Base-by-base conservation (phyloP, 1,284 basidiomycete genomes). In the Neonothopanus nambi region DNA sequence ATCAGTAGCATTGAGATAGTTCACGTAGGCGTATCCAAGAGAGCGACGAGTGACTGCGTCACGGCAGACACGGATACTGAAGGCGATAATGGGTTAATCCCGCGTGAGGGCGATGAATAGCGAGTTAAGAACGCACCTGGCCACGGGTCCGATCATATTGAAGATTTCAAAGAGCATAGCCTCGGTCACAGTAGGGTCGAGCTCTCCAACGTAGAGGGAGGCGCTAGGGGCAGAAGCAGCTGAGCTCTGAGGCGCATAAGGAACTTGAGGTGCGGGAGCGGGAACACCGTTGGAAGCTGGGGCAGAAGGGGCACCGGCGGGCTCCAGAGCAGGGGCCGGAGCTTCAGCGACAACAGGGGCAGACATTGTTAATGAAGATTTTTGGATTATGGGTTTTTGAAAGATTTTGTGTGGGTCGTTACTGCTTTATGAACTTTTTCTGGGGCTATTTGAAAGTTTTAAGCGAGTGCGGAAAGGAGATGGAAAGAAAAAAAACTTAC, bases 131-230 rank as follows among this genome's bases (percentile, higher is more conserved):
- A 71, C 82, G 57, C 61, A 91, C 90, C 92, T 95, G 57, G 95
- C 95, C 61, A 99, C 97, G 54, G 96, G 95, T 55, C 97, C 97
- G 74, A 99, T 94, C 93, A 99, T 97, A 76, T 96, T 98, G 84
- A 99, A 99, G 72, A 99, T 99, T 81, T 99, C 97, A 70, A 98
- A 99, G 57, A 99, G 84, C 93, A 98, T 98, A 58, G 97, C 96
- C 82, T 99, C 97, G 49, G 95, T 95, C 73, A 99, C 96, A 61
- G 91, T 90, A 63, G 91, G 88, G 76, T 99, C 97, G 64, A 99
- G 90, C 80, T 99, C 97, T 61, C 97, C 97, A 61, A 99, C 97
- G 76, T 99, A 99, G 67, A 99, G 91, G 58, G 94, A 97, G 36
- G 95, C 93, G 55, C 90, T 92, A 41, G 90, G 88, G 55, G 88